These are phyloP conservation scores for Fremontodendron californicum DNA, from an alignment of 345 rosid species.

Conservation along the genomic window DNA sequence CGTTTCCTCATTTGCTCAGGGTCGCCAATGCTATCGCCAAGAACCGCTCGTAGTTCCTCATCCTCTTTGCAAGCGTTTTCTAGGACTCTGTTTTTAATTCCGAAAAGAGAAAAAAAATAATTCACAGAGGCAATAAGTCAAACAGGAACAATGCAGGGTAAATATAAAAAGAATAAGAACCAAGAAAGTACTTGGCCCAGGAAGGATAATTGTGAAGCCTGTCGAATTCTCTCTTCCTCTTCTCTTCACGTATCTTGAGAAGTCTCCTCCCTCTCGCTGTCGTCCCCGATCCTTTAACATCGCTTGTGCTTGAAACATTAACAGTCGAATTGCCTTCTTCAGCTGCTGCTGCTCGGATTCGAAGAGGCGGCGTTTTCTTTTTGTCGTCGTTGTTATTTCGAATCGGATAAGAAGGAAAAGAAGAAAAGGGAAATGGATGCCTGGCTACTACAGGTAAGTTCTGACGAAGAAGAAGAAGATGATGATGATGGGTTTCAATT, in stretches of 20 bases:
- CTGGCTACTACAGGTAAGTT: neutral
- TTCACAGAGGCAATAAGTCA: neutral
- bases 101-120: neutral
- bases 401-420: neutral
- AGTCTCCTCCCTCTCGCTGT: constrained; percentile 87
- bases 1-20: constrained; percentile 31
- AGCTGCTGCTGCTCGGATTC: neutral
- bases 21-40: constrained; percentile 83
- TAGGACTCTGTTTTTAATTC: constrained; percentile 41
- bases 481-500: neutral
- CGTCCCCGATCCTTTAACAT: constrained; percentile 62
- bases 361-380: neutral
- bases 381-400: neutral
- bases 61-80: constrained; percentile 78
- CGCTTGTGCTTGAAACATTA: neutral
- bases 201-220: constrained; percentile 73
- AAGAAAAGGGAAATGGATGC: neutral
- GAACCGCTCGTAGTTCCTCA: constrained; percentile 76
- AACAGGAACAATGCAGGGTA: neutral
- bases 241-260: constrained; percentile 75
- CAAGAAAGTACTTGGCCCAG: constrained; percentile 39
- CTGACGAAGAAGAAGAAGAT: neutral
- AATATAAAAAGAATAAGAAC: neutral
- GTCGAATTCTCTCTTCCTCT: constrained; percentile 76
- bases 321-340: neutral